A percentile compares a stretch with the other conserved stretches of the same genome.
phyloP scores from a whole-genome alignment of 352 stramenopile genomes.

The Globisporangium echinulatum region DNA sequence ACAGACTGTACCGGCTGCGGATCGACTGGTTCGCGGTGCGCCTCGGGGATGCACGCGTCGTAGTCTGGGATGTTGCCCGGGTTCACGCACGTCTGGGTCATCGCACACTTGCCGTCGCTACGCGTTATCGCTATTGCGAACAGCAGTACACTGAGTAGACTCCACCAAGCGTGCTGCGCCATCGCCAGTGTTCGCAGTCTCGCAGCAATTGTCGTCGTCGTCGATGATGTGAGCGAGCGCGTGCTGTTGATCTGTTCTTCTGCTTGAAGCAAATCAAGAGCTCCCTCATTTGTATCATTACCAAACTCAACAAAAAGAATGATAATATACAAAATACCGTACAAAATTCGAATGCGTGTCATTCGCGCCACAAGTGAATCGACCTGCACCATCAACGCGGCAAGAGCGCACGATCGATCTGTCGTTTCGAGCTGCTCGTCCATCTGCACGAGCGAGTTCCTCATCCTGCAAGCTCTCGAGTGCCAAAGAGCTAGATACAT shows the following conservation, averaged over 20 bases:
- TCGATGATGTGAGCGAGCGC: too few species aligned
- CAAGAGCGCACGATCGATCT: neutral
- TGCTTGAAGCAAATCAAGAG: constrained; percentile 4
- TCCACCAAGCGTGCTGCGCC: neutral
- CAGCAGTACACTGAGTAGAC: neutral
- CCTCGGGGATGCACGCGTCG: constrained; percentile 65
- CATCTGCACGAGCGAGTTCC: too few species aligned
- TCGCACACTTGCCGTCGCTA: constrained; percentile 39
- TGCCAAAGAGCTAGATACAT: too few species aligned
- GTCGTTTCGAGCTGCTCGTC: too few species aligned
- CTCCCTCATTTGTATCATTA: constrained; percentile 2
- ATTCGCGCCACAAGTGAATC: neutral
- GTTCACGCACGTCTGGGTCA: constrained; percentile 79
- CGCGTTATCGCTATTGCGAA: neutral
- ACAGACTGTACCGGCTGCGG: constrained; percentile 25
- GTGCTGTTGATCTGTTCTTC: neutral
- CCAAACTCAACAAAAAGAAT: neutral
- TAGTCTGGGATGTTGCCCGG: constrained; percentile 65
- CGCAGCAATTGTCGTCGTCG: too few species aligned
- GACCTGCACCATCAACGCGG: neutral
- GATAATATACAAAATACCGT: neutral
- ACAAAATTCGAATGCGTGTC: neutral
- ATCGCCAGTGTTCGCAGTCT: neutral
- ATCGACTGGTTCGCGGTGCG: constrained; percentile 26
- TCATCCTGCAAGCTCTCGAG: too few species aligned